These are phyloP conservation scores for Phytopythium litorale DNA, from an alignment of 352 stramenopile genomes.

Conservation along the genomic window DNA sequence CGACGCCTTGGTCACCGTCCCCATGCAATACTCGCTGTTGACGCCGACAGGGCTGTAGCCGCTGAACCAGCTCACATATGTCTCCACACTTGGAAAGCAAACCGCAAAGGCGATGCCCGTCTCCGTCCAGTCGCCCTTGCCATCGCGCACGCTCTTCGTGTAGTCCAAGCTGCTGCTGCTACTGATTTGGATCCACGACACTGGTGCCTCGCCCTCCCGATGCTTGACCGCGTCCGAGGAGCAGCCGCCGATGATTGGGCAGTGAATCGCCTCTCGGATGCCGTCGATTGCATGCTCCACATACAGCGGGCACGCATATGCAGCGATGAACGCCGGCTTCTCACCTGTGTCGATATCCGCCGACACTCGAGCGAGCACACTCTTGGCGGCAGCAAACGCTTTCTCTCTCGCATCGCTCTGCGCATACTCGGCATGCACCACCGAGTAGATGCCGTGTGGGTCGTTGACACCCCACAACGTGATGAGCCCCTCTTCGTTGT, in stretches of 20 bases:
- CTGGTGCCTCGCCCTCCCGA: constrained; percentile 53
- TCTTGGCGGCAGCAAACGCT: constrained; percentile 69
- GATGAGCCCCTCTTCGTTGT: constrained; percentile 79
- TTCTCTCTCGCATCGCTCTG: constrained; percentile 78
- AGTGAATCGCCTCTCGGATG: constrained; percentile 74
- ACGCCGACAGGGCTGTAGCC: constrained; percentile 75
- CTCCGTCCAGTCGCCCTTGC: constrained; percentile 71
- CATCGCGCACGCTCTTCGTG: constrained; percentile 70
- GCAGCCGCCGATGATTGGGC: constrained; percentile 79
- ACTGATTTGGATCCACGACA: constrained; percentile 87
- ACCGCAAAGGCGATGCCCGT: constrained; percentile 81
- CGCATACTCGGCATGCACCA: constrained; percentile 78
- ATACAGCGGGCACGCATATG: constrained; percentile 79
- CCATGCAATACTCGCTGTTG: constrained; percentile 81
- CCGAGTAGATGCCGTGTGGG: constrained; percentile 73
- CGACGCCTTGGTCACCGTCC: constrained; percentile 79
- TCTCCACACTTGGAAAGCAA: constrained; percentile 84
- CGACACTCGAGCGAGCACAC: constrained; percentile 46
- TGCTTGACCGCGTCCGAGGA: constrained; percentile 77
- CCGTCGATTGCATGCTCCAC: constrained; percentile 81
- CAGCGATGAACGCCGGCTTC: constrained; percentile 74
- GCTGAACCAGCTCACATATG: constrained; percentile 85
- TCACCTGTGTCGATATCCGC: constrained; percentile 57
- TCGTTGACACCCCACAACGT: constrained; percentile 87
- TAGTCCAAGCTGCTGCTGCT: constrained; percentile 80